Evolutionary conservation across 2,329 filamentous ascomycete genomes (phyloP), one percentile per base, ranked within the genome.

Genomic region (Leptoxyphium fumago): DNA sequence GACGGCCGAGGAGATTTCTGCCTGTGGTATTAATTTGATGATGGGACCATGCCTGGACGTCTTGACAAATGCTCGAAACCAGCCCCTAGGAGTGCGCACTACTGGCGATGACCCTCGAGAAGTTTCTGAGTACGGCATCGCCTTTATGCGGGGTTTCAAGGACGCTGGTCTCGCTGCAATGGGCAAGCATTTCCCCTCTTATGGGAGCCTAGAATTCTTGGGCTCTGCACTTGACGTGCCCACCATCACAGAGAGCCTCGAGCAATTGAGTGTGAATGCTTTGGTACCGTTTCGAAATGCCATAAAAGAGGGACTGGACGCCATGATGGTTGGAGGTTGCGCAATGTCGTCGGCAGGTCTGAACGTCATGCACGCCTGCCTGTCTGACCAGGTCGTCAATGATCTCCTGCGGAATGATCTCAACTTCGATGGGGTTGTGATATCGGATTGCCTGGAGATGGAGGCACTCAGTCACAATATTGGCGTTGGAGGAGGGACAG

Each of bases 381-480:
- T 96, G 2, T 93, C 85, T 0, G 83, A 95, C 53, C 86, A 94
- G 61, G 86, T 96, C 1, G 87, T 96, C 2, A 84, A 94, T 56
- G 86, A 91, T 46, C 67, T 95, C 17, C 69, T 96, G 2, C 77
- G 89, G n/a, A 82, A 82, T 47, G 87, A 95, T 51, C 74, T 96
- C 18, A 82, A 83, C 2, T 96, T 96, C 55, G 77, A 85, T 41
- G 89, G 89, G 1, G 88, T 96, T 2, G 87, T 91, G 18, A 86
- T 96, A 41, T 95, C 88, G 0, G 89, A 96, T 59, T 96, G 89
- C 52, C 67, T 96, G 7, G 89, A 95, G 61, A 96, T 96, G 89
- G 88, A 95, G 57, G 87, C 88, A 0, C 73, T 96, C 8, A 91
- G 86, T 50, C 85, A 94, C 58, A 93, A 95, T 55, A 91, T 96